A percentile compares a stretch with the other conserved stretches of the same genome.
Evolutionary conservation across 2,329 filamentous ascomycete species (phyloP).

Genomic region (Hyphodiscus sp.): DNA sequence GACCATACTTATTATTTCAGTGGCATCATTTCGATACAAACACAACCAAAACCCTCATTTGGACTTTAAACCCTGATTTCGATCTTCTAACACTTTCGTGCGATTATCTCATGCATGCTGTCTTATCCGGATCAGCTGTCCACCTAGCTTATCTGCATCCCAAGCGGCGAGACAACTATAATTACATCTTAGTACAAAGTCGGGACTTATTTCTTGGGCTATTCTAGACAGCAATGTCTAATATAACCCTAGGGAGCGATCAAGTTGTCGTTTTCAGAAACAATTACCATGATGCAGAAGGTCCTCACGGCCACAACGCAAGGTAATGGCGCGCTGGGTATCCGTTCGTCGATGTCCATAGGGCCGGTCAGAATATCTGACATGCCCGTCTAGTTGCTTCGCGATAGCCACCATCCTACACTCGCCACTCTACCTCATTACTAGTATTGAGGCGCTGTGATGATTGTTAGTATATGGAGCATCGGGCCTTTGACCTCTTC

Average conservation of each 20-base stretch:
- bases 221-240: slow-evolving; percentile 9
- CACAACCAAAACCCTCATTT: slow-evolving; percentile 1
- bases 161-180: slow-evolving; percentile 2
- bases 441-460: slow-evolving; percentile 31
- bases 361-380: slow-evolving; percentile 8
- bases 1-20: neutral
- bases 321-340: neutral
- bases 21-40: slow-evolving; percentile 11
- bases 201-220: slow-evolving; percentile 10
- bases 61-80: neutral
- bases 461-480: slow-evolving; percentile 35
- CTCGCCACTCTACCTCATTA: slow-evolving; percentile 33
- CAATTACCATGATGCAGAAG: slow-evolving; percentile 5
- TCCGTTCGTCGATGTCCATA: neutral
- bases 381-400: slow-evolving; percentile 4
- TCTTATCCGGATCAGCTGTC: slow-evolving; percentile 17
- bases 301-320: slow-evolving; percentile 3
- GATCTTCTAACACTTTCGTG: neutral
- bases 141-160: slow-evolving; percentile 15
- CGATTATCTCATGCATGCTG: slow-evolving; percentile 1
- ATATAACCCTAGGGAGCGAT: slow-evolving; percentile 6
- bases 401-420: slow-evolving; percentile 22
- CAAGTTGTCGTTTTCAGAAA: slow-evolving; percentile 3
- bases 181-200: slow-evolving; percentile 4
- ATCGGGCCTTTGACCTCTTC: slow-evolving; percentile 7